phyloP scores from a whole-genome alignment of 768 basidiomycete species.

The Phlebiopsis gigantea region DNA sequence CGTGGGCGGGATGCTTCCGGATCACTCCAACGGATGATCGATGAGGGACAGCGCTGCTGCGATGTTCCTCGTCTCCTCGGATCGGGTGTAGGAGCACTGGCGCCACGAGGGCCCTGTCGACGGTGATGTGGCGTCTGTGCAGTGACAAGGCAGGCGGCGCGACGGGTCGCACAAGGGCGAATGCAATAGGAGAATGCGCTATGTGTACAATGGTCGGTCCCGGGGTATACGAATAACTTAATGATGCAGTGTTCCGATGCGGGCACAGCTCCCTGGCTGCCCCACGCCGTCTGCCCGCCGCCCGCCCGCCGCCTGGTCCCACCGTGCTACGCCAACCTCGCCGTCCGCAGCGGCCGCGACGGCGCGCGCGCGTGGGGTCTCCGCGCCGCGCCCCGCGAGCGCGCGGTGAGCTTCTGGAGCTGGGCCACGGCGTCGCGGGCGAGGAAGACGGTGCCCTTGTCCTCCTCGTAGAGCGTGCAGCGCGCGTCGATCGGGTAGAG shows the following conservation, averaged over 20 bases:
- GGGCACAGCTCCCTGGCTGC: too few relatives aligned
- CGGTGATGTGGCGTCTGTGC: too few relatives aligned
- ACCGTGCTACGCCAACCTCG: neutral
- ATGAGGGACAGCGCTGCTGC: too few relatives aligned
- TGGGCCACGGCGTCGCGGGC: constrained; percentile 30
- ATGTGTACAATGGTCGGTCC: neutral
- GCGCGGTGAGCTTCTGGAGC: constrained; percentile 24
- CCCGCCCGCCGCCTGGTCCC: neutral
- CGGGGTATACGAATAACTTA: neutral
- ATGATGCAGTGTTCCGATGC: neutral
- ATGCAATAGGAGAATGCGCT: neutral
- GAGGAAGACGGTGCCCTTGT: constrained; percentile 32
- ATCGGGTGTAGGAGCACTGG: too few relatives aligned
- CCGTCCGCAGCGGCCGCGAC: neutral
- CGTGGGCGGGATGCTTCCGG: too few relatives aligned
- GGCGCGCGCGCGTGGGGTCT: neutral
- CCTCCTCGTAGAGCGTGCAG: constrained; percentile 27
- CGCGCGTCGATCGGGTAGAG: constrained; percentile 28
- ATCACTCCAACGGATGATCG: too few relatives aligned
- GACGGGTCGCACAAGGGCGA: too few relatives aligned
- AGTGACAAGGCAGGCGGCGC: too few relatives aligned
- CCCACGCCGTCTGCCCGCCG: too few relatives aligned
- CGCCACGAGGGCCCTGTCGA: too few relatives aligned
- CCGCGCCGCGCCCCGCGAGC: neutral
- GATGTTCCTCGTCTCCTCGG: too few relatives aligned